Conservation (phyloP, 805 yeast species). For the Yamadazyma takamatsuzukensis region DNA sequence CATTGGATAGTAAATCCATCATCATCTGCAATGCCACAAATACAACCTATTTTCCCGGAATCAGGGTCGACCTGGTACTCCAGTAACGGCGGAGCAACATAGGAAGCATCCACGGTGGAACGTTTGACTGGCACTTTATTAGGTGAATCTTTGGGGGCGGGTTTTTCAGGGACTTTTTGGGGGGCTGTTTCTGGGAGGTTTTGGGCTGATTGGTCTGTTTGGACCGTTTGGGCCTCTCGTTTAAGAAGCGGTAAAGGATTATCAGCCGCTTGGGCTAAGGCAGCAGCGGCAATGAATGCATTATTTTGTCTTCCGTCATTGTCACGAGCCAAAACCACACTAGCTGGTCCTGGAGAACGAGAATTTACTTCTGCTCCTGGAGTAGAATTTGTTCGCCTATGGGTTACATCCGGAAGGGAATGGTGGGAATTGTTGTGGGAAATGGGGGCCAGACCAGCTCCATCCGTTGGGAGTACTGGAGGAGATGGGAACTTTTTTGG, state of each 20-base stretch:
- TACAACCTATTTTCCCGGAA: conserved; percentile 82
- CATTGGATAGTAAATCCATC: conserved; percentile 95
- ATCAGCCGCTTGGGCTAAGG: conserved; percentile 78
- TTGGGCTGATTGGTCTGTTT: not conserved
- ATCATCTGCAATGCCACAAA: conserved; percentile 83
- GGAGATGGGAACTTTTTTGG: not conserved
- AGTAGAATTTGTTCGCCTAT: conserved; percentile 24
- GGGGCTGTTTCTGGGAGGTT: not conserved
- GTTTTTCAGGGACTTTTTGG: not conserved
- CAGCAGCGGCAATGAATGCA: conserved; percentile 78
- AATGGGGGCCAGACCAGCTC: conserved; percentile 9
- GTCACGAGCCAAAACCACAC: conserved; percentile 35
- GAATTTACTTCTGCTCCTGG: conserved; percentile 7
- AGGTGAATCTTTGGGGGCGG: not conserved
- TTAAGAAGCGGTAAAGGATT: conserved; percentile 55
- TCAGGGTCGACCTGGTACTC: conserved; percentile 72
- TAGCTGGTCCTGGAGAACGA: conserved; percentile 46
- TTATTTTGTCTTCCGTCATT: conserved; percentile 36
- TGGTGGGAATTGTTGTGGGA: conserved; percentile 7
- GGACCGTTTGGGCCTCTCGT: conserved; percentile 8
- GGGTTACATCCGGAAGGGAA: conserved; percentile 8
- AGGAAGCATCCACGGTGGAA: not conserved
- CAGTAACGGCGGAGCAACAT: conserved; percentile 29
- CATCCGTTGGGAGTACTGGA: not conserved
- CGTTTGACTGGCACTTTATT: not conserved